Conservation (phyloP, 2,329 filamentous ascomycete species). For the Fusarium anguioides region DNA sequence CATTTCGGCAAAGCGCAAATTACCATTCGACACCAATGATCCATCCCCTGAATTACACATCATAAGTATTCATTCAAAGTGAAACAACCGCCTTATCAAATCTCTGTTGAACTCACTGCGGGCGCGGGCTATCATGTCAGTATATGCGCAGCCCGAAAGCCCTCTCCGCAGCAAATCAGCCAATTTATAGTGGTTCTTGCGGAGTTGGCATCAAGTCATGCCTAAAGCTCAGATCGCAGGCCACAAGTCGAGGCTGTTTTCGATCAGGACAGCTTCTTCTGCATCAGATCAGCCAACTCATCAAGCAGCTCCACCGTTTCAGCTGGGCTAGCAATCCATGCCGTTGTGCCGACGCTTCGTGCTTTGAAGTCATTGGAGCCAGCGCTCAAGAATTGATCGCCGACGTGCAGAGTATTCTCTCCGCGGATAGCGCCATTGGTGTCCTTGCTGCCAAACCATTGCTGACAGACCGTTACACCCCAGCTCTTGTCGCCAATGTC, state of each 20-base stretch:
- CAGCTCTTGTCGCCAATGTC: slow-evolving; percentile 98
- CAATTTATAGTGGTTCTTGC: not conserved
- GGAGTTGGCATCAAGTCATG: not conserved
- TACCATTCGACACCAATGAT: not conserved
- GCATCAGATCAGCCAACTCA: slow-evolving; percentile 74
- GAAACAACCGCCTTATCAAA: not conserved
- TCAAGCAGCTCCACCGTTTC: slow-evolving; percentile 93
- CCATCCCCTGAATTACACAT: not conserved
- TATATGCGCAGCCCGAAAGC: not conserved
- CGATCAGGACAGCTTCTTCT: slow-evolving; percentile 48
- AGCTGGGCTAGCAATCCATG: slow-evolving; percentile 92
- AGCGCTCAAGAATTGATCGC: slow-evolving; percentile 95
- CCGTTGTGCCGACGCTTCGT: slow-evolving; percentile 88
- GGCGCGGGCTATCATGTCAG: not conserved
- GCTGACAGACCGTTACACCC: slow-evolving; percentile 92
- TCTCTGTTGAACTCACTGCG: not conserved
- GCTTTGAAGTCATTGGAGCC: slow-evolving; percentile 98
- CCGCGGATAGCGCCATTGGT: slow-evolving; percentile 66
- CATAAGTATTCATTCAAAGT: not conserved
- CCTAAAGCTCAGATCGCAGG: no score
- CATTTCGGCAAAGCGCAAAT: no score
- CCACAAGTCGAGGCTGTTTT: not conserved
- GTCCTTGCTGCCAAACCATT: slow-evolving; percentile 76
- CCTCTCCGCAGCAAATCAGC: not conserved
- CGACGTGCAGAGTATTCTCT: slow-evolving; percentile 89